Evolutionary conservation across 495 filamentous ascomycete genomes (phyloP).

Genomic region (Neurospora cerealis): DNA sequence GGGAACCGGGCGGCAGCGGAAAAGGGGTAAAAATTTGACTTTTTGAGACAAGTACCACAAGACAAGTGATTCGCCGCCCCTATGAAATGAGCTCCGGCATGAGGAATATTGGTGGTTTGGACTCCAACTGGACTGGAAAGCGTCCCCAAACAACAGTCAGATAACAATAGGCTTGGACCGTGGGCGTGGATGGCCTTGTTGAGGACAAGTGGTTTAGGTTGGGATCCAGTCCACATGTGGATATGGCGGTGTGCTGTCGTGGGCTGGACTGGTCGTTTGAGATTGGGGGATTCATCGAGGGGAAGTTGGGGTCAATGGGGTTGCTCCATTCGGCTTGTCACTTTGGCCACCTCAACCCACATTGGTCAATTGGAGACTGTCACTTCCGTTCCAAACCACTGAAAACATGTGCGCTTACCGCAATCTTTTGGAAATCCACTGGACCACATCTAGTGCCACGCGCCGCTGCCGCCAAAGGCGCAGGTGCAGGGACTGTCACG

Average conservation of each 20-base stretch:
- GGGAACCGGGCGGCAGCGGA: background rate
- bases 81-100: background rate
- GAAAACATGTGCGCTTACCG: background rate
- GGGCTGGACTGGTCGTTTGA: background rate
- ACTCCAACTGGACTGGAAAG: background rate
- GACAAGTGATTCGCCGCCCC: background rate
- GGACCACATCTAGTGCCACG: background rate
- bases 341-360: background rate
- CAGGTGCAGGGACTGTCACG: background rate
- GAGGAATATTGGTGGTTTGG: background rate
- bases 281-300: rapidly evolving
- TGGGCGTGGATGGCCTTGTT: background rate
- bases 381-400: background rate
- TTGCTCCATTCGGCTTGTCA: background rate
- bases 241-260: background rate
- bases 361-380: background rate
- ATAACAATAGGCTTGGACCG: background rate
- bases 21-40: background rate
- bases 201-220: background rate
- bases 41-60: background rate
- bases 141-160: background rate
- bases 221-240: background rate
- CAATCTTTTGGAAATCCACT: background rate
- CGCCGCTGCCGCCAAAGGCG: background rate
- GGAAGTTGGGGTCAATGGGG: background rate